These are phyloP conservation scores for Populus tomentosa DNA, from an alignment of 441 rosid species.

Conservation along the genomic window DNA sequence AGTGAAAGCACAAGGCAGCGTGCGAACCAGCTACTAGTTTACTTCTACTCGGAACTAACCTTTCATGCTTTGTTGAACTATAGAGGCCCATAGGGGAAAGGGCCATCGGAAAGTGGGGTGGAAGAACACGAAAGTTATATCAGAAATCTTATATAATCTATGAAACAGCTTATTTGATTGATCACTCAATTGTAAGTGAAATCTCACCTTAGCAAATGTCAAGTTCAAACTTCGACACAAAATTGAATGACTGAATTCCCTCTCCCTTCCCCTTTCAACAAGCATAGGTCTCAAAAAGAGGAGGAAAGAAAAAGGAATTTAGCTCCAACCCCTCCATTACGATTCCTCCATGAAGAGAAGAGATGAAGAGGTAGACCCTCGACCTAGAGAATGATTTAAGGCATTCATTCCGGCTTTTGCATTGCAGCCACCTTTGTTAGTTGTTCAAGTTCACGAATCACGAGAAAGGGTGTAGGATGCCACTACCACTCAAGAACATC, in stretches of 20 bases:
- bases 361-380: neutral
- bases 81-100: neutral
- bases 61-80: neutral
- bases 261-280: neutral
- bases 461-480: neutral
- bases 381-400: neutral
- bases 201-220: neutral
- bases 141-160: neutral
- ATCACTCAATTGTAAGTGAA: neutral
- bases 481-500: neutral
- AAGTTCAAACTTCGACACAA: neutral
- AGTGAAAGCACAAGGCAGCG: neutral
- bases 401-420: neutral
- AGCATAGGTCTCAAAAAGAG: neutral
- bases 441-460: neutral
- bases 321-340: neutral
- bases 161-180: neutral
- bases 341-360: neutral
- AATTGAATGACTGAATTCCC: neutral
- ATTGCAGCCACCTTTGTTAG: neutral
- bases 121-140: neutral
- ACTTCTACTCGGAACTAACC: neutral
- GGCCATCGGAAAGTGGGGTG: neutral
- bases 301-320: neutral
- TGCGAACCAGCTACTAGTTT: neutral